phyloP scores from a whole-genome alignment of 768 basidiomycete species.

The Russula earlei region DNA sequence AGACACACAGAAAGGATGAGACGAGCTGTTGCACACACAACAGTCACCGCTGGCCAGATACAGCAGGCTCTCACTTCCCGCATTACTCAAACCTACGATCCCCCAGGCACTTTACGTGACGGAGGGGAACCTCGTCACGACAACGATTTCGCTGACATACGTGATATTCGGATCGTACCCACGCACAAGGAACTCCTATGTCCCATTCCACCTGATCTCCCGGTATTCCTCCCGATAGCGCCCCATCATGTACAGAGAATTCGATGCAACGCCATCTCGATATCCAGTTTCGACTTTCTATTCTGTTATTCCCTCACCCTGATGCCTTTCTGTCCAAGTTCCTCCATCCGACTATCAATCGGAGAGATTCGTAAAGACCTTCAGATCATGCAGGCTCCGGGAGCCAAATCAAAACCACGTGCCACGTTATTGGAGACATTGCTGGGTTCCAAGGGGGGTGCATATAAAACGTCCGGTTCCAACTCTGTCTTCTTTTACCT shows the following conservation, averaged over 20 bases:
- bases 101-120: constrained; percentile 41
- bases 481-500: constrained; percentile 54
- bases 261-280: constrained; percentile 63
- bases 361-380: constrained; percentile 17
- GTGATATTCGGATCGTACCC: constrained; percentile 56
- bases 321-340: neutral
- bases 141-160: constrained; percentile 51
- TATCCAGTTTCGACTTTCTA: constrained; percentile 55
- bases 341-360: constrained; percentile 20
- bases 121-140: constrained; percentile 51
- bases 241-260: constrained; percentile 48
- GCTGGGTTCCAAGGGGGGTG: constrained; percentile 46
- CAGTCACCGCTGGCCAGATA: constrained; percentile 16
- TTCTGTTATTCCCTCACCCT: neutral
- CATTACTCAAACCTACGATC: constrained; percentile 37
- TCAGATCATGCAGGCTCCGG: constrained; percentile 9
- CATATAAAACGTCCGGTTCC: constrained; percentile 38
- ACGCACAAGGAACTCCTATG: constrained; percentile 57
- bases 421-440: constrained; percentile 37
- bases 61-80: constrained; percentile 33
- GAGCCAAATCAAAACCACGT: neutral
- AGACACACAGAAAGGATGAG: constrained; percentile 25
- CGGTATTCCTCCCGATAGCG: constrained; percentile 47
- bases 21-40: neutral
- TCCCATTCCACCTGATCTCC: constrained; percentile 44